Evolutionary conservation across 306 rosid genomes (phyloP).

Genomic region (Pterocarpus santalinus): DNA sequence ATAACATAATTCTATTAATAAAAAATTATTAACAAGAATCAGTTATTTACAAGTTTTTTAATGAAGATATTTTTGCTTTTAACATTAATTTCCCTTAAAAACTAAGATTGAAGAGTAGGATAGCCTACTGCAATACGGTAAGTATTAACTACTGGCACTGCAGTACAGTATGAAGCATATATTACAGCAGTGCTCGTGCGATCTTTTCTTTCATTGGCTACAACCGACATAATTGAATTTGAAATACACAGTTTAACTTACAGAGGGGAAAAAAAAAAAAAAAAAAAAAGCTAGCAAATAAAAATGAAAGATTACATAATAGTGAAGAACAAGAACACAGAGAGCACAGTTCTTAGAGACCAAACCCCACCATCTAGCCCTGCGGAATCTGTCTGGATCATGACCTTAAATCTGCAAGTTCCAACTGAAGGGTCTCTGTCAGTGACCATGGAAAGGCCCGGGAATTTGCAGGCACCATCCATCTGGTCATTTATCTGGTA

Average conservation of each 20-base stretch:
- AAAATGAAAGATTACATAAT: constrained; percentile 33
- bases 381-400: constrained; percentile 64
- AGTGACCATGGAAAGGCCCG: constrained; percentile 72
- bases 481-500: constrained; percentile 77
- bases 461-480: constrained; percentile 75
- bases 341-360: constrained; percentile 41
- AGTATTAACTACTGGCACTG: no score
- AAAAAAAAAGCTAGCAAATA: constrained; percentile 6
- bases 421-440: constrained; percentile 71
- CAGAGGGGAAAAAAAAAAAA: background rate
- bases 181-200: no score
- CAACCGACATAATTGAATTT: background rate
- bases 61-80: no score
- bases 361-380: constrained; percentile 41
- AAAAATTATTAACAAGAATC: no score
- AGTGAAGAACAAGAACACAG: constrained; percentile 47
- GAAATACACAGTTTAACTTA: background rate
- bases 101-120: no score
- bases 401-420: constrained; percentile 74
- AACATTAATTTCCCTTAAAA: no score
- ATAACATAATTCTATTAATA: no score
- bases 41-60: no score
- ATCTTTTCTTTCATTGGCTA: constrained; percentile 18
- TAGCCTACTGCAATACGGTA: no score
- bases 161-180: no score